phyloP scores from a whole-genome alignment of 2,329 filamentous ascomycete species.

The Tricladium varicosporioides region DNA sequence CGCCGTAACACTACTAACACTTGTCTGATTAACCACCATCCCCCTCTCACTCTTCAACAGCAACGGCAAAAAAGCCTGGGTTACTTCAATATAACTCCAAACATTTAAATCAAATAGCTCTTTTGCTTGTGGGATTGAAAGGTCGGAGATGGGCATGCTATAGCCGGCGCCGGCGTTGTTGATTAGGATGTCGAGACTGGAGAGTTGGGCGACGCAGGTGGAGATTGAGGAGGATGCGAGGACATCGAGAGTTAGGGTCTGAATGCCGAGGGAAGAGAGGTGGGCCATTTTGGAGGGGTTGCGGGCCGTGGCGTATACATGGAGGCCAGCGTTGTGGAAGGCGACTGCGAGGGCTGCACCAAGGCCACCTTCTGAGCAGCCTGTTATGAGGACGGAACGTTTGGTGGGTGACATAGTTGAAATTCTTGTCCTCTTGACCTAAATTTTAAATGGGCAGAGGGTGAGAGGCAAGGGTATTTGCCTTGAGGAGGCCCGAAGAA shows the following conservation, averaged over 20 bases:
- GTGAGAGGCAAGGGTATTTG: too few species aligned
- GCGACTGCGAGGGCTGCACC: conserved; percentile 40
- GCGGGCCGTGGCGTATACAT: conserved; percentile 41
- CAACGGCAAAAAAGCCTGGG: conserved; percentile 34
- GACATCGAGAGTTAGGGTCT: conserved; percentile 40
- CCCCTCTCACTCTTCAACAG: conserved; percentile 31
- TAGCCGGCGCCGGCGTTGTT: conserved; percentile 43
- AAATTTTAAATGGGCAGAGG: too few species aligned
- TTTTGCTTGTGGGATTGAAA: conserved; percentile 29
- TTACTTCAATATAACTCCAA: conserved; percentile 33
- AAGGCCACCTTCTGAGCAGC: conserved; percentile 39
- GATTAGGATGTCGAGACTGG: conserved; percentile 39
- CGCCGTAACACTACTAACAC: conserved; percentile 25
- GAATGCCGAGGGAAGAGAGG: conserved; percentile 27
- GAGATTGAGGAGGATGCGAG: conserved; percentile 35
- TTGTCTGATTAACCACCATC: conserved; percentile 44
- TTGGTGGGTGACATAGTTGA: neutral
- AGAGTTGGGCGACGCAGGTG: conserved; percentile 32
- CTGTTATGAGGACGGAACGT: conserved; percentile 37
- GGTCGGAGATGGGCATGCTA: conserved; percentile 34
- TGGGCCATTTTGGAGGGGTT: conserved; percentile 35
- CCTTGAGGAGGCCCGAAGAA: too few species aligned
- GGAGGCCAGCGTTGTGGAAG: conserved; percentile 36
- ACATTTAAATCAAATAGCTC: conserved; percentile 35
- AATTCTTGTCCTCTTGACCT: too few species aligned